phyloP scores from a whole-genome alignment of 2,329 filamentous ascomycete species.

The Paradendryphiella salina region DNA sequence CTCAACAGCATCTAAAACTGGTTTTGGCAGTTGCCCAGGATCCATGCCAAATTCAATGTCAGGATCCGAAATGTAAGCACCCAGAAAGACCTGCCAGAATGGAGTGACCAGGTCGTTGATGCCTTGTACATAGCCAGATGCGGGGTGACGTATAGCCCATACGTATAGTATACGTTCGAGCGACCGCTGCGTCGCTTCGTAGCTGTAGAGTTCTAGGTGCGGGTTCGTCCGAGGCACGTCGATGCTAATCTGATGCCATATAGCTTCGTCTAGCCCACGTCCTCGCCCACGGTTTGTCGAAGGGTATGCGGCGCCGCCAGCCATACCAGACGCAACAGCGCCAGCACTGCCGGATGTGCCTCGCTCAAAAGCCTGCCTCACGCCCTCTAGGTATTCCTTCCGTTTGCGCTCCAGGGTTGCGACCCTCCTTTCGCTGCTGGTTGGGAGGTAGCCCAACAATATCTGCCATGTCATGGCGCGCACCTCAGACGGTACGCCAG shows the following conservation, averaged over 20 bases:
- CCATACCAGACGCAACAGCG: conserved; percentile 57
- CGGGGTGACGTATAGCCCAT: conserved; percentile 96
- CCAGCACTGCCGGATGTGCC: conserved; percentile 49
- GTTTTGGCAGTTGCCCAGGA: conserved; percentile 85
- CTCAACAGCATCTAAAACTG: conserved; percentile 93
- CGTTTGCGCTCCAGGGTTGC: conserved; percentile 89
- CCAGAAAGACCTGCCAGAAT: conserved; percentile 97
- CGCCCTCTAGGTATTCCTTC: conserved; percentile 94
- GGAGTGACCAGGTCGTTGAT: conserved; percentile 98
- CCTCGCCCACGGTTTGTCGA: conserved; percentile 62
- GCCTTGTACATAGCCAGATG: conserved; percentile 95
- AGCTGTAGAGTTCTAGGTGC: conserved; percentile 91
- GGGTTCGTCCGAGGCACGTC: conserved; percentile 96
- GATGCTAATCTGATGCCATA: conserved; percentile 99
- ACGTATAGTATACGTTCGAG: conserved; percentile 94
- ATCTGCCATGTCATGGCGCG: conserved; percentile 99
- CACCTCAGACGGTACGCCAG: conserved; percentile 90
- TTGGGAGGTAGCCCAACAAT: conserved; percentile 89
- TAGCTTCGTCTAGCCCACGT: conserved; percentile 87
- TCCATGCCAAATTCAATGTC: conserved; percentile 96
- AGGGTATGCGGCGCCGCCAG: conserved; percentile 49
- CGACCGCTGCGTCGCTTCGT: conserved; percentile 92
- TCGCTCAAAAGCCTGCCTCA: conserved; percentile 67
- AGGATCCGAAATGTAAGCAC: conserved; percentile 90
- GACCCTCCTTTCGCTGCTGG: conserved; percentile 91